Evolutionary conservation across 306 rosid genomes (phyloP), one percentile per base, ranked within the genome.

Genomic region (Geum urbanum): DNA sequence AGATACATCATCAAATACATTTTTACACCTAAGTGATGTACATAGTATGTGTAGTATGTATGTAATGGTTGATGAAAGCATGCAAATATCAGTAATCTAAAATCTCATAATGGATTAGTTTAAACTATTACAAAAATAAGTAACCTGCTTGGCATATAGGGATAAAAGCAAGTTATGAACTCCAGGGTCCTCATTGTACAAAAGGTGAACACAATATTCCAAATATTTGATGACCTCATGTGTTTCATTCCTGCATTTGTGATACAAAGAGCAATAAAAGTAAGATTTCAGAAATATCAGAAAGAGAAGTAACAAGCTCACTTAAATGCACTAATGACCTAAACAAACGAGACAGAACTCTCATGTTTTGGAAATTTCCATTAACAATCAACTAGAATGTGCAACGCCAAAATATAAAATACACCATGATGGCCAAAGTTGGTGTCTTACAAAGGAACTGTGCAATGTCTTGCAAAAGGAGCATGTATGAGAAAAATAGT

Each of bases 121-220:
- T 16, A 32, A 62, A 37, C 52, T 7, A 7, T n/a, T 49, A 64
- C 10, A 48, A 78, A 61, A 72, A 67, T 66, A 82, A 53, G 45
- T 72, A 65, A 92, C 98, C 98, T 94, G 96, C 84, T 90, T 88
- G 71, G 97, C 96, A 85, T 94, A 94, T 66, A 94, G 80, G 56
- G 97, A 87, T 73, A 90, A 96, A 72, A 94, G 90, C 83, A 94
- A 87, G 80, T 94, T 94, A 81, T 90, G 97, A 82, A 90, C 85
- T 84, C 98, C 98, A 45, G 98, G 95, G 73, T 94, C 97, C 85
- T 94, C 98, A 78, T 94, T 94, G 72, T 88, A 89, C 82, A 94
- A 87, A 65, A 86, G 85, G 81, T 94, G 96, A 79, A 88, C 96
- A 78, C 97, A 88, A 67, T 87, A 84, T 74, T 94, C 98, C 85